Percentiles rank a stretch among this genome's conserved stretches.
Evolutionary conservation across 306 rosid species (phyloP).

Genomic region (Casuarina equisetifolia): DNA sequence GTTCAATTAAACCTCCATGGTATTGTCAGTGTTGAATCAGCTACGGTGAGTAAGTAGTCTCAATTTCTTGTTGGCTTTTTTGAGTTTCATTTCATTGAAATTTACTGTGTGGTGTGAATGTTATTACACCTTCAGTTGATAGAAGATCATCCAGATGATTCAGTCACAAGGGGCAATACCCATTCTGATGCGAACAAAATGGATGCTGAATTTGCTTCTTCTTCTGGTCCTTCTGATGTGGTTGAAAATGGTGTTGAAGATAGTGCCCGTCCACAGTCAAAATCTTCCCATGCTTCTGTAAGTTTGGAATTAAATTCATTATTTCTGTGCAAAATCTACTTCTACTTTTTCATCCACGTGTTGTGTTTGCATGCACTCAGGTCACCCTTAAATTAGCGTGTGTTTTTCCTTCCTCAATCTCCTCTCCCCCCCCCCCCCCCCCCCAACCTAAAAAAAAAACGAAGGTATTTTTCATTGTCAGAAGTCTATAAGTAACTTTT

Average conservation of each 20-base stretch:
- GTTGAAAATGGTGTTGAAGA: constrained; percentile 56
- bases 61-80: constrained; percentile 19
- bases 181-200: constrained; percentile 49
- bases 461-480: background rate
- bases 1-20: constrained; percentile 77
- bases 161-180: constrained; percentile 30
- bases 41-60: constrained; percentile 59
- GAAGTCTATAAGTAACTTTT: background rate
- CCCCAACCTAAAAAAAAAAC: too few relatives aligned
- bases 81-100: constrained; percentile 21
- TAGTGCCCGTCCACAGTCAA: constrained; percentile 30
- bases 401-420: background rate
- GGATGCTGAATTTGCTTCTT: constrained; percentile 51
- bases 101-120: constrained; percentile 15
- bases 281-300: constrained; percentile 57
- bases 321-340: background rate
- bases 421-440: too few relatives aligned
- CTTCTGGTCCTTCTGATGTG: constrained; percentile 47
- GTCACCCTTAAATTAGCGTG: background rate
- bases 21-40: constrained; percentile 75
- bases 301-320: constrained; percentile 28
- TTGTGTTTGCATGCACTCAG: background rate
- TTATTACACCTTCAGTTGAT: constrained; percentile 58
- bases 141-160: constrained; percentile 54
- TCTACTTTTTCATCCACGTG: background rate